Evolutionary conservation across 768 basidiomycete species (phyloP).

Genomic region (Tephrocybe sp.): DNA sequence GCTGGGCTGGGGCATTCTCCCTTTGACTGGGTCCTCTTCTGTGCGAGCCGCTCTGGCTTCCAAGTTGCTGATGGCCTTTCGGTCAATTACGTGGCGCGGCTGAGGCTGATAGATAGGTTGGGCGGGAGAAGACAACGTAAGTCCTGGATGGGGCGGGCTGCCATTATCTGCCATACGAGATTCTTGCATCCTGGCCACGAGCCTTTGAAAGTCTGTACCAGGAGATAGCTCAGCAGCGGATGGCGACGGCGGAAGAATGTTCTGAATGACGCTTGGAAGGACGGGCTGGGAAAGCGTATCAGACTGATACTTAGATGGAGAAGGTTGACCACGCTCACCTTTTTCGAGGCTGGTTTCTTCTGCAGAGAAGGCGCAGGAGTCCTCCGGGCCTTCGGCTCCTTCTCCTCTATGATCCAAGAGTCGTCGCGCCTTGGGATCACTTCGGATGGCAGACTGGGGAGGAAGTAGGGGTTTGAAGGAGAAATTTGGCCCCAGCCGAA

Average conservation of each 20-base stretch:
- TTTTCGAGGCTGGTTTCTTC: background rate
- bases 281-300: conserved; percentile 6
- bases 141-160: background rate
- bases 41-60: background rate
- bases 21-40: background rate
- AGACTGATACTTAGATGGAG: background rate
- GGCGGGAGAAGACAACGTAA: background rate
- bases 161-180: conserved; percentile 13
- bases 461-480: conserved; percentile 33
- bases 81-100: conserved; percentile 3
- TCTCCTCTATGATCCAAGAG: conserved; percentile 7
- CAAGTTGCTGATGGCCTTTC: conserved; percentile 4
- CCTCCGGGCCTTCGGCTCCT: conserved; percentile 6
- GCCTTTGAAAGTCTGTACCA: conserved; percentile 20
- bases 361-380: conserved; percentile 1
- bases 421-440: conserved; percentile 20
- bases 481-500: conserved; percentile 47
- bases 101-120: conserved; percentile 5
- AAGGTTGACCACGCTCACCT: background rate
- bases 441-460: conserved; percentile 29
- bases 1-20: conserved; percentile 7
- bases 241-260: conserved; percentile 22
- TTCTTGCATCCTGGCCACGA: conserved; percentile 16
- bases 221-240: conserved; percentile 15
- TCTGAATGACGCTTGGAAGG: conserved; percentile 23